phyloP scores from a whole-genome alignment of 768 basidiomycete species.

The Hericium erinaceus region DNA sequence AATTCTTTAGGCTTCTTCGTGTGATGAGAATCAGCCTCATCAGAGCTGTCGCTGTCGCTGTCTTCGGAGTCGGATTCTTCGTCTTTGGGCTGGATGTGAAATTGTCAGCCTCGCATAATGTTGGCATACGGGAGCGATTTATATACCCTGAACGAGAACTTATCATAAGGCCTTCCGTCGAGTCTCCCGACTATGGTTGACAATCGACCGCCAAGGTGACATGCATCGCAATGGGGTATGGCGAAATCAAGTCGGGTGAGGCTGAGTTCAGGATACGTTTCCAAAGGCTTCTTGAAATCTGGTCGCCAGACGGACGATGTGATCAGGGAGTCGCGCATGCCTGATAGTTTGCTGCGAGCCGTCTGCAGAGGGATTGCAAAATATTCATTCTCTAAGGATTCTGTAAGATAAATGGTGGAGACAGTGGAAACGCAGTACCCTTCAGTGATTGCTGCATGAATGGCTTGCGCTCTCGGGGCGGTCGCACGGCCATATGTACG shows the following conservation, averaged over 20 bases:
- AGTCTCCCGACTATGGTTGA: slow-evolving; percentile 57
- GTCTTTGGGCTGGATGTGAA: background rate
- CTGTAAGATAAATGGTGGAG: slow-evolving; percentile 1
- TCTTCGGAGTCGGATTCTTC: background rate
- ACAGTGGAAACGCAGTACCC: slow-evolving; percentile 26
- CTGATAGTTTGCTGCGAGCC: slow-evolving; percentile 59
- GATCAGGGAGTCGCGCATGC: slow-evolving; percentile 57
- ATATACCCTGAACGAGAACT: slow-evolving; percentile 55
- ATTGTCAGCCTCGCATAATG: no score
- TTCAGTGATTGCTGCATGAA: slow-evolving; percentile 47
- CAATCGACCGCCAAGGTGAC: slow-evolving; percentile 61
- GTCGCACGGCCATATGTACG: slow-evolving; percentile 67
- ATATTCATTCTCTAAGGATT: slow-evolving; percentile 47
- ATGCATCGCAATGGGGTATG: slow-evolving; percentile 70
- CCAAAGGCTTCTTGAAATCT: slow-evolving; percentile 54
- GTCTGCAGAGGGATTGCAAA: slow-evolving; percentile 62
- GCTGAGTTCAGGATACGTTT: slow-evolving; percentile 58
- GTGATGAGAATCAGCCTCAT: slow-evolving; percentile 2
- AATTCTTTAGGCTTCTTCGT: slow-evolving; percentile 28
- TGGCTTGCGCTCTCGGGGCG: slow-evolving; percentile 36
- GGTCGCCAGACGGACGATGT: slow-evolving; percentile 80
- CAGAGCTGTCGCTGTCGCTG: slow-evolving; percentile 3
- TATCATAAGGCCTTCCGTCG: slow-evolving; percentile 62
- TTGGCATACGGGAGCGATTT: background rate
- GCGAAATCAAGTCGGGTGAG: slow-evolving; percentile 44